phyloP scores from a whole-genome alignment of 2,329 filamentous ascomycete species.

The Botrytis byssoidea region DNA sequence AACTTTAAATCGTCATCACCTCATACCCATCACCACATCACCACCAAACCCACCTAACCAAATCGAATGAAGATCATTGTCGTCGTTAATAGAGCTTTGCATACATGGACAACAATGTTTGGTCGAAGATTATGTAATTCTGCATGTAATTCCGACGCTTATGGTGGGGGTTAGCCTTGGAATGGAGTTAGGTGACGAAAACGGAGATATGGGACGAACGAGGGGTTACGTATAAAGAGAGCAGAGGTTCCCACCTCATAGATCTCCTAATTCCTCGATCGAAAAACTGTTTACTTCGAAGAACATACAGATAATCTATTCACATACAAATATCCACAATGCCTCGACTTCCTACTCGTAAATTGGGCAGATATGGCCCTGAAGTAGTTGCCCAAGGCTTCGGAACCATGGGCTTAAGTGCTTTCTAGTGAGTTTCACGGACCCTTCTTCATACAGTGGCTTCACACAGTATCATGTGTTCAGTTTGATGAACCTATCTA shows the following conservation, averaged over 20 bases:
- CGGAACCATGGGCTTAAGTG: slow-evolving; percentile 31
- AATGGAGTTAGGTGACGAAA: not conserved
- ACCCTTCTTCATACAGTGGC: too few relatives aligned
- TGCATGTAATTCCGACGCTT: not conserved
- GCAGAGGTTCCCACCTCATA: not conserved
- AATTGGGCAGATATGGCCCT: slow-evolving; percentile 34
- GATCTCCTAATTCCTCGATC: not conserved
- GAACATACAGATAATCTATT: not conserved
- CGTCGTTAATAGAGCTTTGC: not conserved
- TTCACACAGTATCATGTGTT: not conserved
- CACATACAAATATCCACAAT: slow-evolving; percentile 4
- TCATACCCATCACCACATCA: slow-evolving; percentile 15
- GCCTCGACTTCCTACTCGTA: slow-evolving; percentile 31
- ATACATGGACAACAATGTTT: slow-evolving; percentile 3
- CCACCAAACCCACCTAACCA: slow-evolving; percentile 7
- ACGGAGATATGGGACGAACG: slow-evolving; percentile 2
- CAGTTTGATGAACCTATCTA: not conserved
- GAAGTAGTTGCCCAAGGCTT: slow-evolving; percentile 33
- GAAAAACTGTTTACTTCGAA: not conserved
- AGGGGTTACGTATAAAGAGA: slow-evolving; percentile 7
- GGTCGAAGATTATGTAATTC: not conserved
- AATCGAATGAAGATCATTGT: not conserved
- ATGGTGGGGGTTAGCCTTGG: not conserved
- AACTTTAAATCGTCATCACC: slow-evolving; percentile 2
- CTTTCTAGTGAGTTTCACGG: slow-evolving; percentile 15